Evolutionary conservation across 805 yeast genomes (phyloP), one percentile per base, ranked within the genome.

Genomic region (Wickerhamiella shivajii): DNA sequence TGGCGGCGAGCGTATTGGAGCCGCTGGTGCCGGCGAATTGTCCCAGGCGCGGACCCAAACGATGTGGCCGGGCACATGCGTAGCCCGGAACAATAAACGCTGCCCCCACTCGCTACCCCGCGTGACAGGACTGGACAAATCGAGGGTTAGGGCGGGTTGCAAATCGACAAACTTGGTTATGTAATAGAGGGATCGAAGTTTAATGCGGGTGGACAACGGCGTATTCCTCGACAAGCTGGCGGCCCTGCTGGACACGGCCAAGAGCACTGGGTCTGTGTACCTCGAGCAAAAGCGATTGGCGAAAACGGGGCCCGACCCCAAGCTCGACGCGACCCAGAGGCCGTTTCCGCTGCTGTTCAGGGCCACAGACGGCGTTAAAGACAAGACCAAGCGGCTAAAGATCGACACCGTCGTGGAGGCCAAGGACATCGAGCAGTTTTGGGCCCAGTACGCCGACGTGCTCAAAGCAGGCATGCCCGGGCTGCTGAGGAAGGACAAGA

Each of bases 401-500:
- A 52, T 76, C 20, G 71, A 84, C 18, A 84, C 96, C 0, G 69
- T 75, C 9, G 84, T 85, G 5, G 67, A 67, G 18, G 60, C 73
- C 1, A 67, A 62, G 1, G 56, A 67, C 3, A 59, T 85, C 43
- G 80, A 74, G 41, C 52, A 60, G 39, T 85, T 85, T 52, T 85
- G 95, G 95, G 52, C 55, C 27, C 73, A 71, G 17, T 85, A 84
- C 55, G 57, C 80, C 1, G 71, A 70, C 27, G 68, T 68, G 0
- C 62, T 84, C 36, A 84, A 80, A 51, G 50, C 62, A 15, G 85
- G 90, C 4, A 71, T 79, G 53, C 59, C 60, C 3, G 94, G 93
- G 1, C 64, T 85, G 53, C 68, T 72, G 50, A 80, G 77, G 67
- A 83, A 80, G 60, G 81, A 78, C 39, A 81, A 80, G 63, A 74